Percentiles rank a stretch among this genome's conserved stretches.
Evolutionary conservation across 768 basidiomycete genomes (phyloP).

Genomic region (Leccinum longicurvipes): DNA sequence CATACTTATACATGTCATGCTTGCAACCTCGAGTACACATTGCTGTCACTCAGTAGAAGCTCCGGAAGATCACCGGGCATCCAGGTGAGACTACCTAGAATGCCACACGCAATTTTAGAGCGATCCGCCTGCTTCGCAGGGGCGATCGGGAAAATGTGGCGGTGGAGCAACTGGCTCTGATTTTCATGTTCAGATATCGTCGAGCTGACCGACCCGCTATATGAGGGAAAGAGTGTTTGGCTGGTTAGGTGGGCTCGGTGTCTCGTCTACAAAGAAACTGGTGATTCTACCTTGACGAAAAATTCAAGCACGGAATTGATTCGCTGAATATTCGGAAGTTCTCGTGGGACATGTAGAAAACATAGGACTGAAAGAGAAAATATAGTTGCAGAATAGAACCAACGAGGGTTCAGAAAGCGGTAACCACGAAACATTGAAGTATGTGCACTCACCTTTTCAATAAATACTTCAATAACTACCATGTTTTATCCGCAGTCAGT

Average conservation of each 20-base stretch:
- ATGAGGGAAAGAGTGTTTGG: neutral
- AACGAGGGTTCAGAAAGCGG: neutral
- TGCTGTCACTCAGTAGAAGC: neutral
- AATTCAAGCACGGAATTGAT: neutral
- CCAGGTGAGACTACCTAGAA: neutral
- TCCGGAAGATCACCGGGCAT: neutral
- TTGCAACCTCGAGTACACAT: neutral
- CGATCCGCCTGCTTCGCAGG: too few species aligned
- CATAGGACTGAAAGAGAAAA: neutral
- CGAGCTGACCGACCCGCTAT: neutral
- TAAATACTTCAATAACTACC: neutral
- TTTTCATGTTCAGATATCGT: neutral
- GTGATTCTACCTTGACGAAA: neutral
- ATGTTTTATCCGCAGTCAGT: neutral
- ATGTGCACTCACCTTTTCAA: neutral
- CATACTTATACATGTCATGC: conserved; percentile 1
- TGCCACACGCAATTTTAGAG: neutral
- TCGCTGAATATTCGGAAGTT: neutral
- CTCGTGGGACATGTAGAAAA: neutral
- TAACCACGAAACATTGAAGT: neutral
- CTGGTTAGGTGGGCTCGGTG: neutral
- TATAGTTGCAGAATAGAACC: neutral
- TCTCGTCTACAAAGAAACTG: neutral
- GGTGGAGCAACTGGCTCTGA: neutral
- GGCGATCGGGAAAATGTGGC: neutral